Conservation (phyloP, 1,284 basidiomycete genomes). For the Ustilago tritici region DNA sequence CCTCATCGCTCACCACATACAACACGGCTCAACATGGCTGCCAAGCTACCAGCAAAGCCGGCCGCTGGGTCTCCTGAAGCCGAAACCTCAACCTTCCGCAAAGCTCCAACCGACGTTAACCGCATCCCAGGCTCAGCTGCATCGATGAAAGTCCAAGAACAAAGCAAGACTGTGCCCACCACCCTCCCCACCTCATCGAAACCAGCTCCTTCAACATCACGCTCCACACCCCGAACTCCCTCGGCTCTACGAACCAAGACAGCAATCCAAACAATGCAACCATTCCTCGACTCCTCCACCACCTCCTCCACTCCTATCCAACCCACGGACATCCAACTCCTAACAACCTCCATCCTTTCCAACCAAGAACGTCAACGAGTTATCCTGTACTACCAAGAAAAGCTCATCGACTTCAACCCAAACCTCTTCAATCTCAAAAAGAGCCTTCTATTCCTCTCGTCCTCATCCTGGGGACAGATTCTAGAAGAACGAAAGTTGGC, state of each 20-base stretch:
- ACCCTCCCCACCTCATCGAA: too few relatives aligned
- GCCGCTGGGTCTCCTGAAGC: not conserved
- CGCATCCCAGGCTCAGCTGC: constrained; percentile 43
- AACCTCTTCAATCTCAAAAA: constrained; percentile 20
- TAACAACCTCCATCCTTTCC: constrained; percentile 42
- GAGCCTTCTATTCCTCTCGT: constrained; percentile 21
- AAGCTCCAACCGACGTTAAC: constrained; percentile 25
- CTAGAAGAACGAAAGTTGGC: constrained; percentile 40
- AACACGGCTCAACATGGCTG: constrained; percentile 1
- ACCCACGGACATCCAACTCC: constrained; percentile 52
- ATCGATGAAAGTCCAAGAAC: constrained; percentile 44
- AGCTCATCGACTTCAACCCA: constrained; percentile 21
- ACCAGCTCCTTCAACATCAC: not conserved
- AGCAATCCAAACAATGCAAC: constrained; percentile 34
- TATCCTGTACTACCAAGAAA: constrained; percentile 36
- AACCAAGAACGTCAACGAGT: constrained; percentile 40
- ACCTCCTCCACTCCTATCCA: constrained; percentile 29
- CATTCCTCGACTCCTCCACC: constrained; percentile 35
- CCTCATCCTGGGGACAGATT: constrained; percentile 38
- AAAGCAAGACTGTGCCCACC: not conserved
- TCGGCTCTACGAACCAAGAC: constrained; percentile 1
- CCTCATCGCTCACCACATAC: not conserved
- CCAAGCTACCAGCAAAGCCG: not conserved
- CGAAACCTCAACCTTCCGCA: constrained; percentile 14
- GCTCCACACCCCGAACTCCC: not conserved